Evolutionary conservation across 495 filamentous ascomycete species (phyloP).

Genomic region (Tuber magnatum): DNA sequence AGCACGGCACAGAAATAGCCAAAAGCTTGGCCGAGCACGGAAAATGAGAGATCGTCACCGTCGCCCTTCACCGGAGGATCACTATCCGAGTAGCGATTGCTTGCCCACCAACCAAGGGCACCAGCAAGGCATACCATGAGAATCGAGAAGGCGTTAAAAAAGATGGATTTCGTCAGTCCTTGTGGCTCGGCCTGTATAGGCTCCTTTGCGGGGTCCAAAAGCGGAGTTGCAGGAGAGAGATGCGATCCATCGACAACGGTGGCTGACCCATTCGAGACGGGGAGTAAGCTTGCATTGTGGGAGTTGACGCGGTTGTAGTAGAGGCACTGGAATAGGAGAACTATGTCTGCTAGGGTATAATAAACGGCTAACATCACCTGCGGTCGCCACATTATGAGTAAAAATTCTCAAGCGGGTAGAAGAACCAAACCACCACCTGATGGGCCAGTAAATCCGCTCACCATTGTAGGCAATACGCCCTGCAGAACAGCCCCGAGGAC

Average conservation of each 20-base stretch:
- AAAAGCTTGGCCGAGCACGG: slow-evolving; percentile 72
- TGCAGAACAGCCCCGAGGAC: slow-evolving; percentile 89
- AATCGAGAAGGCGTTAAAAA: slow-evolving; percentile 67
- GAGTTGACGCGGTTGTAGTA: slow-evolving; percentile 78
- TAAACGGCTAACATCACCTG: slow-evolving; percentile 83
- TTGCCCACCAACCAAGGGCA: slow-evolving; percentile 77
- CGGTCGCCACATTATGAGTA: background rate
- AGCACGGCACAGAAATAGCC: slow-evolving; percentile 78
- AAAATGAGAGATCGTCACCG: slow-evolving; percentile 52
- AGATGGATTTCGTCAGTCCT: slow-evolving; percentile 49
- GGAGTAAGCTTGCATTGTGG: slow-evolving; percentile 26
- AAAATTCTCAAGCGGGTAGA: background rate
- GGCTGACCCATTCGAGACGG: background rate
- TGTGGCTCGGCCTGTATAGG: slow-evolving; percentile 34
- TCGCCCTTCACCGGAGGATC: slow-evolving; percentile 24
- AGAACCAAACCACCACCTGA: no score
- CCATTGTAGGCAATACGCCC: slow-evolving; percentile 90
- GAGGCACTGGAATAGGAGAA: slow-evolving; percentile 80
- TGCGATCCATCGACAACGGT: slow-evolving; percentile 44
- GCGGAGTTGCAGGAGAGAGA: slow-evolving; percentile 71
- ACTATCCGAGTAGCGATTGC: slow-evolving; percentile 39
- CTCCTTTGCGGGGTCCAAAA: slow-evolving; percentile 45
- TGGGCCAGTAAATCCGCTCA: slow-evolving; percentile 19
- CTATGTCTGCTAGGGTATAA: slow-evolving; percentile 88
- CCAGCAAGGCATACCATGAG: slow-evolving; percentile 74